A percentile compares a stretch with the other conserved stretches of the same genome.
Evolutionary conservation across 352 stramenopile genomes (phyloP).

Genomic region (Pythium periplocum): DNA sequence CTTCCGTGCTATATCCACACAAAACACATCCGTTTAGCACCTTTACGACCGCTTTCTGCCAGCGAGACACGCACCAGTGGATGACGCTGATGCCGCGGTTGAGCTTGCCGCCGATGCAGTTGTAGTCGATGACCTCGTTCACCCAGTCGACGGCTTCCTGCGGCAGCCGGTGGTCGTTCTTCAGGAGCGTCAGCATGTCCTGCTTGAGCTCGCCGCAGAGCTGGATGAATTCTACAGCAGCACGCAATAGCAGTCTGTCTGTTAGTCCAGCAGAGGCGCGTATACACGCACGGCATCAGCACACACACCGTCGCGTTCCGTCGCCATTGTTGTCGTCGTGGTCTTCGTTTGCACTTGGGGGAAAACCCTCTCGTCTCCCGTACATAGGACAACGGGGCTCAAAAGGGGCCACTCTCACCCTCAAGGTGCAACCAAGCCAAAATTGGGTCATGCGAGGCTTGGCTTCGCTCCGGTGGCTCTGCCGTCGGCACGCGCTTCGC

Average conservation of each 20-base stretch:
- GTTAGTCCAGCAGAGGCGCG: neutral
- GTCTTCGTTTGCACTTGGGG: neutral
- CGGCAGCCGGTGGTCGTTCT: conserved; percentile 59
- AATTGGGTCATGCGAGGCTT: too few relatives aligned
- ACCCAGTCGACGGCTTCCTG: conserved; percentile 80
- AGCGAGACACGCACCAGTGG: conserved; percentile 44
- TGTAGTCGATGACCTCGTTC: conserved; percentile 92
- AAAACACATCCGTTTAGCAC: too few relatives aligned
- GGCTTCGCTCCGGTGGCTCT: too few relatives aligned
- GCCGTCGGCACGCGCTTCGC: too few relatives aligned
- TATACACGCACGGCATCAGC: neutral
- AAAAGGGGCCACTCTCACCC: too few relatives aligned
- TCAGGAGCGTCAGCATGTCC: conserved; percentile 67
- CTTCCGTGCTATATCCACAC: conserved; percentile 39
- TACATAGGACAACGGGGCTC: too few relatives aligned
- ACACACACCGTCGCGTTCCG: conserved; percentile 16
- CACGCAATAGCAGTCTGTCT: neutral
- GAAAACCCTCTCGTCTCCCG: too few relatives aligned
- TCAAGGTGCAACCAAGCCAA: too few relatives aligned
- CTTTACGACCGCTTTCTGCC: too few relatives aligned
- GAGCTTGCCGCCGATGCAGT: conserved; percentile 97
- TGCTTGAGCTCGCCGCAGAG: conserved; percentile 70
- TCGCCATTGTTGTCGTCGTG: conserved; percentile 10
- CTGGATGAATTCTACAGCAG: conserved; percentile 54
- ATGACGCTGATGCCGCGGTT: conserved; percentile 97